Conservation (phyloP, 2,329 filamentous ascomycete genomes). For the Mycogone perniciosa region DNA sequence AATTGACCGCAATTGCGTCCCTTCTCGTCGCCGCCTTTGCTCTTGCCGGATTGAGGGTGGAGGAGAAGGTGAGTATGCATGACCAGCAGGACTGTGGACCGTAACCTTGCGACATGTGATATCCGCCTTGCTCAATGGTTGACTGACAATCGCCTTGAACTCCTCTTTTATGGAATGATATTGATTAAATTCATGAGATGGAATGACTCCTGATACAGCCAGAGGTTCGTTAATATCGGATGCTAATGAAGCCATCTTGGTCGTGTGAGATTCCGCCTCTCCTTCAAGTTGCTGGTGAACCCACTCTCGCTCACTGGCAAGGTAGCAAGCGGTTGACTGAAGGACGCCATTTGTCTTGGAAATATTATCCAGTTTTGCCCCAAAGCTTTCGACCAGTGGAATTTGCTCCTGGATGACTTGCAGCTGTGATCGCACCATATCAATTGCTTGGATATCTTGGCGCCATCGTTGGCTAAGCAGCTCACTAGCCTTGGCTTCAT, state of each 20-base stretch:
- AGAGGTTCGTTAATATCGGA: background rate
- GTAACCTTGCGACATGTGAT: constrained; percentile 25
- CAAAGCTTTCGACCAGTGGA: constrained; percentile 20
- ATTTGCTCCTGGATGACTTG: constrained; percentile 19
- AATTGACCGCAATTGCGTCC: constrained; percentile 27
- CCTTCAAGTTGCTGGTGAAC: constrained; percentile 19
- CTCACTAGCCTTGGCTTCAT: constrained; percentile 14
- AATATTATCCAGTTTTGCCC: constrained; percentile 22
- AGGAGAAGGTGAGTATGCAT: constrained; percentile 17
- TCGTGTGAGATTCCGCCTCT: background rate
- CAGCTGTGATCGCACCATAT: constrained; percentile 20
- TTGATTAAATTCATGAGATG: background rate
- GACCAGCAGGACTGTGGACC: constrained; percentile 25
- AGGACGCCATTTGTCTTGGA: constrained; percentile 23
- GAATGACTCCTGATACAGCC: background rate
- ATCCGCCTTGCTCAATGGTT: background rate
- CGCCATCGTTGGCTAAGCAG: constrained; percentile 22
- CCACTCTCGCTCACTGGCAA: constrained; percentile 25
- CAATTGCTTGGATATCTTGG: constrained; percentile 23
- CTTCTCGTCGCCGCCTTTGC: constrained; percentile 28
- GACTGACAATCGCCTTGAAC: background rate
- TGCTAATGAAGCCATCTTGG: background rate
- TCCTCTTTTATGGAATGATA: background rate
- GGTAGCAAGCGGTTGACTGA: constrained; percentile 23
- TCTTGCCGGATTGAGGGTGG: constrained; percentile 32